Conservation (phyloP, 345 rosid genomes). For the Eucalyptus grandis region DNA sequence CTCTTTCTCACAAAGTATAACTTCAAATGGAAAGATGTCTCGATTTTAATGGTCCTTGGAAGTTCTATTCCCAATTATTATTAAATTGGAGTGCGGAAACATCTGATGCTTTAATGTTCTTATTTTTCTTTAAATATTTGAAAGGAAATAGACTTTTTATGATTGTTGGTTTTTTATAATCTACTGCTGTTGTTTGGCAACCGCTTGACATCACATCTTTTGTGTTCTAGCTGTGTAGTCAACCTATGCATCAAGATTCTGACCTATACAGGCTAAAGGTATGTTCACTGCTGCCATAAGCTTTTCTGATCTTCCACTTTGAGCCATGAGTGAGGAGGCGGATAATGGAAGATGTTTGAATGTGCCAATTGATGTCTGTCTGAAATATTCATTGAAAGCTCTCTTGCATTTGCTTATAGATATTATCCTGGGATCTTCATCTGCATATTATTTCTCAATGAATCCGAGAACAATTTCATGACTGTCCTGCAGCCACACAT, state of each 20-base stretch:
- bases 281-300: not conserved
- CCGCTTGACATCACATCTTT: not conserved
- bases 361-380: not conserved
- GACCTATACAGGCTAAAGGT: constrained; percentile 17
- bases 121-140: not conserved
- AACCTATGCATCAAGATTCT: constrained; percentile 12
- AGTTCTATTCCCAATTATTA: not conserved
- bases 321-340: not conserved
- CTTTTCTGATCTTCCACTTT: not conserved
- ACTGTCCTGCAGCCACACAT: not conserved
- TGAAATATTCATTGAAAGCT: not conserved
- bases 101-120: not conserved
- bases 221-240: constrained; percentile 18
- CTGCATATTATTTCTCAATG: not conserved
- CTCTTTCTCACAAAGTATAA: not conserved
- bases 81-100: not conserved
- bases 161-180: not conserved
- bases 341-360: not conserved
- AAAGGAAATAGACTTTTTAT: not conserved
- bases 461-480: not conserved
- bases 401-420: not conserved
- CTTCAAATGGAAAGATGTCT: not conserved
- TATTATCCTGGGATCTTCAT: not conserved
- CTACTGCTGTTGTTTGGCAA: not conserved
- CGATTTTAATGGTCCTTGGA: not conserved